Evolutionary conservation across 78 protist species (phyloP).

Genomic region (Mastigamoeba balamuthi): DNA sequence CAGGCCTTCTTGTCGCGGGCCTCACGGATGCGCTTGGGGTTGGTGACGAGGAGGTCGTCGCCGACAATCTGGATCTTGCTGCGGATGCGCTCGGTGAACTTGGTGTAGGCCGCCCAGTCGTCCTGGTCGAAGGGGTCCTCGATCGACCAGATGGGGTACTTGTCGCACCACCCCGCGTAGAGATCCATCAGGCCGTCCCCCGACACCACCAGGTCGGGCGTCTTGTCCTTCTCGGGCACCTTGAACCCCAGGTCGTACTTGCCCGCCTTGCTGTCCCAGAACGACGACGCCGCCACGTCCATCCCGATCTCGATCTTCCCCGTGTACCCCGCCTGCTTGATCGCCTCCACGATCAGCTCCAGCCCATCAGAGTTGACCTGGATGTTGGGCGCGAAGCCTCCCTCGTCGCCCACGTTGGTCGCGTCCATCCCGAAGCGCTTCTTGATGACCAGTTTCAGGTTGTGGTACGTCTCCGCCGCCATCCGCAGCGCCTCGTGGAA

Average conservation of each 20-base stretch:
- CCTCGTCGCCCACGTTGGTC: slow-evolving; percentile 98
- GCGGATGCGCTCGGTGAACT: slow-evolving; percentile 22
- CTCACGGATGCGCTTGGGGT: slow-evolving; percentile 84
- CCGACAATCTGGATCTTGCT: slow-evolving; percentile 91
- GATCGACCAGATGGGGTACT: slow-evolving; percentile 85
- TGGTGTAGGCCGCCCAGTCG: slow-evolving; percentile 83
- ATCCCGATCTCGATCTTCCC: slow-evolving; percentile 77
- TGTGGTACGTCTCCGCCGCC: slow-evolving; percentile 95
- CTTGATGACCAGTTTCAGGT: slow-evolving; percentile 76
- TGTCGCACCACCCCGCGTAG: slow-evolving; percentile 30
- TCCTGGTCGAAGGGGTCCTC: slow-evolving; percentile 98
- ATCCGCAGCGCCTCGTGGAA: slow-evolving; percentile 88
- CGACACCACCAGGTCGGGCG: slow-evolving; percentile 8
- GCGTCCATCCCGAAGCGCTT: slow-evolving; percentile 59
- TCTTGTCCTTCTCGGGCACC: slow-evolving; percentile 47
- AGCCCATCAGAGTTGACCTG: slow-evolving; percentile 84
- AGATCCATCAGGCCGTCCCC: slow-evolving; percentile 40
- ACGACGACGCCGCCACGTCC: slow-evolving; percentile 97
- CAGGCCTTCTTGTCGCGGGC: slow-evolving; percentile 89
- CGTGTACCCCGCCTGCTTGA: slow-evolving; percentile 91
- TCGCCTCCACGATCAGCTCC: slow-evolving; percentile 77
- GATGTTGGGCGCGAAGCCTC: slow-evolving; percentile 98
- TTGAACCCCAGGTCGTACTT: slow-evolving; percentile 95
- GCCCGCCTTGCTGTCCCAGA: slow-evolving; percentile 54
- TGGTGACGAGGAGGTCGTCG: slow-evolving; percentile 96